Evolutionary conservation across 495 filamentous ascomycete genomes (phyloP).

Genomic region (Podospora appendiculata): DNA sequence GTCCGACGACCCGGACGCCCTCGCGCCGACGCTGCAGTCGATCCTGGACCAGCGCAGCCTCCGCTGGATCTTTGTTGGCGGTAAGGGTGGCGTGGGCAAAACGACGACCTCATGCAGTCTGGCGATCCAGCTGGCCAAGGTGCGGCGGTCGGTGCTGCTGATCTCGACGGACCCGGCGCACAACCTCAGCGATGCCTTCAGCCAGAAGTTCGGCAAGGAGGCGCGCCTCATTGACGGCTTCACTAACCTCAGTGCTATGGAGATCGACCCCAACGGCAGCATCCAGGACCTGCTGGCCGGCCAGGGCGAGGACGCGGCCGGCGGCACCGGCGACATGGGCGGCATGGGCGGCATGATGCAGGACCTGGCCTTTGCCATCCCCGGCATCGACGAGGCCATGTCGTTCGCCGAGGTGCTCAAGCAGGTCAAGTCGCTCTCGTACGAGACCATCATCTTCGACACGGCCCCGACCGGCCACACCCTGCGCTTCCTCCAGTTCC

Average conservation of each 20-base stretch:
- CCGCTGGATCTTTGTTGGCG: constrained; percentile 98
- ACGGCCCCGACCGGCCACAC: constrained; percentile 99
- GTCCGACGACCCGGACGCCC: constrained; percentile 62
- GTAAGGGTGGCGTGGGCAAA: constrained; percentile 99
- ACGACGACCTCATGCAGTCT: constrained; percentile 97
- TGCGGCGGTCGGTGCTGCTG: constrained; percentile 88
- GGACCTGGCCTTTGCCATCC: constrained; percentile 66
- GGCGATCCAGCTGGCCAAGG: constrained; percentile 95
- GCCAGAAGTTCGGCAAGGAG: constrained; percentile 99
- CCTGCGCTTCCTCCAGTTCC: constrained; percentile 97
- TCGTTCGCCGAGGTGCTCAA: constrained; percentile 98
- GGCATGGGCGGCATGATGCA: constrained; percentile 57
- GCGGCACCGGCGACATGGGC: constrained; percentile 58
- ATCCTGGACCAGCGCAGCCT: constrained; percentile 90
- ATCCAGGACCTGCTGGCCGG: constrained; percentile 89
- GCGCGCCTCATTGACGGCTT: constrained; percentile 88
- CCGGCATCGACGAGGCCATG: constrained; percentile 98
- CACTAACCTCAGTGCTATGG: constrained; percentile 93
- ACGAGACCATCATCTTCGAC: constrained; percentile 98
- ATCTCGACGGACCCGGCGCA: constrained; percentile 98
- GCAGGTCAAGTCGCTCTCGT: constrained; percentile 98
- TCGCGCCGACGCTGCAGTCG: constrained; percentile 90
- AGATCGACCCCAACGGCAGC: constrained; percentile 97
- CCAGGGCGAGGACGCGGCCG: constrained; percentile 57
- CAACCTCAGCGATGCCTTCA: constrained; percentile 96